Base-by-base conservation (phyloP, 2,329 filamentous ascomycete species). In the Chaetoscypha palmicola region DNA sequence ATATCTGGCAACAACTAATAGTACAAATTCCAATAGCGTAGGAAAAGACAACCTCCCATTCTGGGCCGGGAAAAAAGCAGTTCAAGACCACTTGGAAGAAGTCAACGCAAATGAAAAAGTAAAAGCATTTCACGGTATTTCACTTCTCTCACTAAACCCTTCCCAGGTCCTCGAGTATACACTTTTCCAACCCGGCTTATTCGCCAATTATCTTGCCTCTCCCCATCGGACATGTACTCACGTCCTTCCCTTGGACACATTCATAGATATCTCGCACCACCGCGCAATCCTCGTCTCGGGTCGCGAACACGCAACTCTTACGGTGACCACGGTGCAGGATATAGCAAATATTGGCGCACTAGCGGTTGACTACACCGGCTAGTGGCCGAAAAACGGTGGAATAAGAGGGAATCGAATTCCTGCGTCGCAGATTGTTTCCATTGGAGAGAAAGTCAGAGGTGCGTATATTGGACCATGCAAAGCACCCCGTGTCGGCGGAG, bases 31-130 rank as follows among this genome's bases (percentile, higher is more conserved):
- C n/a, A n/a, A n/a, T n/a, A n/a, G n/a, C n/a, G n/a, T n/a, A n/a
- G n/a, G n/a, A n/a, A 58, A 60, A 21, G 54, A 68, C n/a, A 45
- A 67, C 11, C 65, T 76, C 46, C 58, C 68, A 1, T 73, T 68
- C 62, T 80, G 72, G 55, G 54, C 58, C 0, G 69, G 68, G 43
- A 82, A 83, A 51, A 62, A 63, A n/a, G 57, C 61, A 3, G 67
- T 71, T 5, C 66, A 68, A 2, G 53, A 66, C 12, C 79, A 80
- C 53, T 64, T 81, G 0, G 50, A 62, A 17, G 58, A 72, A 12
- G 48, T 80, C 3, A 79, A 79, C 54, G 64, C 66, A 32, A 46
- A 52, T 26, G 43, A 34, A 44, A 57, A 56, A 30, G 55, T 55
- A 38, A 50, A n/a, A n/a, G n/a, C n/a, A n/a, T n/a, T n/a, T n/a